Percentiles rank a stretch among this genome's conserved stretches.
phyloP scores from a whole-genome alignment of 2,329 filamentous ascomycete genomes.

The Fusarium gaditjirri region DNA sequence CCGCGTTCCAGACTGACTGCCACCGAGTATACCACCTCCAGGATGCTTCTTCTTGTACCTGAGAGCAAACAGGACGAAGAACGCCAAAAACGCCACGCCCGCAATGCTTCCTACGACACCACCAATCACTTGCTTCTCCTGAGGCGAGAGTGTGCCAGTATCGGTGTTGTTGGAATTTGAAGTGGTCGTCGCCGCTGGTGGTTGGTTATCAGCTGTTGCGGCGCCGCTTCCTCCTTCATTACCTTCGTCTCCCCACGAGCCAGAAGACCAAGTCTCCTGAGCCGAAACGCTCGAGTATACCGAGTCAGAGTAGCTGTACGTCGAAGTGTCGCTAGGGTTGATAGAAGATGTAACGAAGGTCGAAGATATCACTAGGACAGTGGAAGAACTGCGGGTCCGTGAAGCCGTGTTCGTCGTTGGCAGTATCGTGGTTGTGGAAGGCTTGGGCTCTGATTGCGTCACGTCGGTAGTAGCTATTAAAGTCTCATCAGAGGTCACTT shows the following conservation, averaged over 20 bases:
- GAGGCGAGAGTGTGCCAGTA: conserved; percentile 43
- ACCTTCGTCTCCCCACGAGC: conserved; percentile 34
- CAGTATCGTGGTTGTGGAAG: conserved; percentile 24
- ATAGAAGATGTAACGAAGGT: conserved; percentile 34
- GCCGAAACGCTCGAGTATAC: conserved; percentile 42
- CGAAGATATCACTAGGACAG: conserved; percentile 32
- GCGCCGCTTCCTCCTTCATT: conserved; percentile 22
- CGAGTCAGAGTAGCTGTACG: conserved; percentile 33
- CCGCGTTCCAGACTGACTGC: conserved; percentile 48
- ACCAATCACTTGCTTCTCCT: conserved; percentile 60
- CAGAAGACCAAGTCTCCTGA: conserved; percentile 37
- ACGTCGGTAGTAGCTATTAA: conserved; percentile 18
- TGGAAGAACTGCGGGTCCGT: conserved; percentile 31
- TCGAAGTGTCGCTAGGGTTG: conserved; percentile 25
- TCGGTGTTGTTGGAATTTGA: conserved; percentile 35
- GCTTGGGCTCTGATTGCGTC: conserved; percentile 8
- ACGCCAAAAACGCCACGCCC: conserved; percentile 65
- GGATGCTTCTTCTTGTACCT: conserved; percentile 65
- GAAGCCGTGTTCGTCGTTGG: conserved; percentile 19
- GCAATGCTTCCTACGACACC: conserved; percentile 68
- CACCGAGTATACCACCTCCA: conserved; percentile 56
- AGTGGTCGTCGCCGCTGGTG: conserved; percentile 37
- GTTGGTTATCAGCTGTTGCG: conserved; percentile 31
- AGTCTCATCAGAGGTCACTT: conserved; percentile 23
- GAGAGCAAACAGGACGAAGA: conserved; percentile 64